These are phyloP conservation scores for Plantago major DNA, from an alignment of 257 asterid genomes.

Conservation along the genomic window DNA sequence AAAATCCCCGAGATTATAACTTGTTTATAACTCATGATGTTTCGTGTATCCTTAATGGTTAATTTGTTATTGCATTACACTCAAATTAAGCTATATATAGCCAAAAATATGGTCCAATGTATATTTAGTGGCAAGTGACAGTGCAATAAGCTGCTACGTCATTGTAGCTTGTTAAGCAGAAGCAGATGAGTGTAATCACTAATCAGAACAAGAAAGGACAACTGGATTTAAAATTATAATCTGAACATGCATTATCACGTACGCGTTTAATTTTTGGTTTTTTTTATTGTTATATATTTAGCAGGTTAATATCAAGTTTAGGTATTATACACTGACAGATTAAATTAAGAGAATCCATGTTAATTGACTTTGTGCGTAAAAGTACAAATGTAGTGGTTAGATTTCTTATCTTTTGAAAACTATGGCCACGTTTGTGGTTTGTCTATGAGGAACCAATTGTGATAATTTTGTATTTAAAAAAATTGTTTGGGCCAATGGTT, in stretches of 20 bases:
- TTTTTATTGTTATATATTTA: background rate
- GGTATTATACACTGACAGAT: conserved; percentile 21
- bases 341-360: conserved; percentile 18
- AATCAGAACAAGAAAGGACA: conserved; percentile 30
- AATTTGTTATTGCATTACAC: conserved; percentile 10
- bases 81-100: conserved; percentile 26
- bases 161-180: conserved; percentile 25
- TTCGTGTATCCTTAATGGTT: background rate
- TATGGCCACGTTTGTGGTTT: background rate
- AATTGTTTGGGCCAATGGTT: too few species aligned
- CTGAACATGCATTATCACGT: background rate
- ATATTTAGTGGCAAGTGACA: conserved; percentile 31
- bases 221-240: conserved; percentile 24
- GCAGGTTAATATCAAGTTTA: background rate
- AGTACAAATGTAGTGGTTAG: conserved; percentile 50
- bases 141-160: conserved; percentile 38
- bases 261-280: background rate
- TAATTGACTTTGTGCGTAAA: conserved; percentile 52
- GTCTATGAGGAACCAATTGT: too few species aligned
- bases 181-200: conserved; percentile 11
- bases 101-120: conserved; percentile 1
- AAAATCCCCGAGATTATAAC: conserved; percentile 3
- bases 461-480: too few species aligned
- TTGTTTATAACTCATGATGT: conserved; percentile 29
- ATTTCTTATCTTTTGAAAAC: conserved; percentile 11